Percentiles rank a stretch among this genome's conserved stretches.
Evolutionary conservation across 192 early-diverging fungal species (phyloP).

Genomic region (Coemansia sp.): DNA sequence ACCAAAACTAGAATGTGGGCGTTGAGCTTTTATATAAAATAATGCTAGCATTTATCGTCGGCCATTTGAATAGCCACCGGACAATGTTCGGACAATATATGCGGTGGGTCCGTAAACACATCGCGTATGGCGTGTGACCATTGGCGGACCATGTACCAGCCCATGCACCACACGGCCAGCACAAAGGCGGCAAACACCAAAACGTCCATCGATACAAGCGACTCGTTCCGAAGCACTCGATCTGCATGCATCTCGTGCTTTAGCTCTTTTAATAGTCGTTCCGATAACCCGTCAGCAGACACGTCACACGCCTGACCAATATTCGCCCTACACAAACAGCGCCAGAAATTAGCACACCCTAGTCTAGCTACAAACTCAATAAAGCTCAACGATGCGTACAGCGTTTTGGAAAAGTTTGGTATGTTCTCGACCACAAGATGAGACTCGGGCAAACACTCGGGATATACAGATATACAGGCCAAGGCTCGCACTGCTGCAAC

Average conservation of each 20-base stretch:
- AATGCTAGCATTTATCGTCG: conserved; percentile 1
- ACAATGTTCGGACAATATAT: neutral
- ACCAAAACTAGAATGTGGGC: too few species aligned
- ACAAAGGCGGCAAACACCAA: conserved; percentile 20
- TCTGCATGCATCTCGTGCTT: conserved; percentile 4
- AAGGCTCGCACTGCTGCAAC: conserved; percentile 13
- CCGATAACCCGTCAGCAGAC: conserved; percentile 20
- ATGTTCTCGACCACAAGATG: neutral
- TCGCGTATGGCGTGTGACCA: conserved; percentile 6
- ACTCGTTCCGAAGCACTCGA: neutral
- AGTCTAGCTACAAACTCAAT: neutral
- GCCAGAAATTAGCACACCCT: neutral
- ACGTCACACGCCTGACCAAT: conserved; percentile 21
- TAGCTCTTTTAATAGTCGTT: conserved; percentile 11
- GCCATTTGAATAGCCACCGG: neutral
- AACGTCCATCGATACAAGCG: neutral
- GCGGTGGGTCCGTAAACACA: neutral
- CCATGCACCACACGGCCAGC: conserved; percentile 19
- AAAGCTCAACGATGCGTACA: conserved; percentile 11
- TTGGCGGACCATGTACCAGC: conserved; percentile 26
- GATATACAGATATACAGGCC: conserved; percentile 31
- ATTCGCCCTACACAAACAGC: neutral
- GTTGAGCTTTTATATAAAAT: neutral
- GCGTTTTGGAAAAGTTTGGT: conserved; percentile 25
- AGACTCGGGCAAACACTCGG: neutral